These are phyloP conservation scores for Zymoseptoria passerinii DNA, from an alignment of 2,329 filamentous ascomycete genomes.

Conservation along the genomic window DNA sequence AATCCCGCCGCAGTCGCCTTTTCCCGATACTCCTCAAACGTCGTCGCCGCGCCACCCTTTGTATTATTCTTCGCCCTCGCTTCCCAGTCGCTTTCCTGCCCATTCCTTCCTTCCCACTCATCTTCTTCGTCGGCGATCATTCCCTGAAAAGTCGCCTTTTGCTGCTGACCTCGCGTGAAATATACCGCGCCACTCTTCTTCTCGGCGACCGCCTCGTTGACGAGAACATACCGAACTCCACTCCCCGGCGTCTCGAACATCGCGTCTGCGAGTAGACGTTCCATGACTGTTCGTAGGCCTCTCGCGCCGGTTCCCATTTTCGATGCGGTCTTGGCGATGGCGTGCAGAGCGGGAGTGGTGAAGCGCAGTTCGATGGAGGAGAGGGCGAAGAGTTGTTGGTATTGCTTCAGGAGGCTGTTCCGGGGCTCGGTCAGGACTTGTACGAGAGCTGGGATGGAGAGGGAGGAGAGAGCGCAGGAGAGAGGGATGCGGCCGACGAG, in stretches of 20 bases:
- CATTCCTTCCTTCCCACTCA: constrained; percentile 35
- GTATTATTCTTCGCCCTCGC: constrained; percentile 23
- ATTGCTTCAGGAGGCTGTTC: constrained; percentile 81
- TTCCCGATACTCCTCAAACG: constrained; percentile 42
- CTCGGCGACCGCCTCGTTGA: constrained; percentile 39
- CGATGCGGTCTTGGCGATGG: constrained; percentile 64
- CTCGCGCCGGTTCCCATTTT: constrained; percentile 63
- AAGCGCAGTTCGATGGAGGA: constrained; percentile 71
- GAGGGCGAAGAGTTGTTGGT: constrained; percentile 77
- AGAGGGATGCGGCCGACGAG: constrained; percentile 93
- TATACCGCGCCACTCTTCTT: constrained; percentile 35
- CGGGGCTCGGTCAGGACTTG: constrained; percentile 87
- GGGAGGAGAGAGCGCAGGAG: constrained; percentile 71
- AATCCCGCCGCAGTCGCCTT: constrained; percentile 32
- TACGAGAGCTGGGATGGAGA: constrained; percentile 61
- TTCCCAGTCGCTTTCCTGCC: constrained; percentile 21
- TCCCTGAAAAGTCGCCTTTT: constrained; percentile 28
- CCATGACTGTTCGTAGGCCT: constrained; percentile 41
- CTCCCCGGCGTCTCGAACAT: constrained; percentile 44
- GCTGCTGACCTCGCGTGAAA: constrained; percentile 36
- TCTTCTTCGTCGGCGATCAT: constrained; percentile 39
- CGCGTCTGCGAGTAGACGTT: constrained; percentile 37
- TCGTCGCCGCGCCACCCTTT: constrained; percentile 25
- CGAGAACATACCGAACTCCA: constrained; percentile 38
- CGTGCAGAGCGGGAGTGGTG: constrained; percentile 70